These are phyloP conservation scores for Pyrenochaeta sp. DNA, from an alignment of 2,329 filamentous ascomycete genomes.

Conservation along the genomic window DNA sequence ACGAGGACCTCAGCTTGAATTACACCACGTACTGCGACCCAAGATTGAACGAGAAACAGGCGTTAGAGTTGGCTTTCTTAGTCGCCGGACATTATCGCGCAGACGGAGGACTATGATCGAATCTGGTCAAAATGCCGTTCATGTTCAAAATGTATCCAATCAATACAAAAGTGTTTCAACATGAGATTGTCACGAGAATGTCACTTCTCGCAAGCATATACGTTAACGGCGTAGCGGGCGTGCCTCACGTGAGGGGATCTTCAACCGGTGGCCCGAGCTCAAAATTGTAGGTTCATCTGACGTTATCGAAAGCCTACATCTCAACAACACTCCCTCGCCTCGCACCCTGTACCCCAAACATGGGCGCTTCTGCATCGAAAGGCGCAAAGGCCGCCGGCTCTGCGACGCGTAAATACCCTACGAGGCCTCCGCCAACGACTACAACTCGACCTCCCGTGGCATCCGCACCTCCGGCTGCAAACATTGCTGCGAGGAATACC, in stretches of 20 bases:
- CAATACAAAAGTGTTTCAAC: too few species aligned
- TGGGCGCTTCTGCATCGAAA: constrained; percentile 69
- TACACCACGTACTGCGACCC: constrained; percentile 98
- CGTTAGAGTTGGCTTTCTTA: constrained; percentile 90
- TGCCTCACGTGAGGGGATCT: constrained; percentile 8
- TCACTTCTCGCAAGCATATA: background rate
- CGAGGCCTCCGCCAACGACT: constrained; percentile 51
- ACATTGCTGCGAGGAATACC: constrained; percentile 26
- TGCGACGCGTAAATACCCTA: constrained; percentile 64
- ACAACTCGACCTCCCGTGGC: constrained; percentile 38
- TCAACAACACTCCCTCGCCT: constrained; percentile 28
- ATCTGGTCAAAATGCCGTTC: background rate
- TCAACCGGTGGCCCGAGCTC: constrained; percentile 12
- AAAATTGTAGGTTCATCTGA: constrained; percentile 23
- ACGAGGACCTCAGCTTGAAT: constrained; percentile 86
- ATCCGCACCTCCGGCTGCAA: constrained; percentile 38
- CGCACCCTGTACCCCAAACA: constrained; percentile 36
- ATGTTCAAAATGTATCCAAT: background rate
- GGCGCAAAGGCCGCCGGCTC: constrained; percentile 58
- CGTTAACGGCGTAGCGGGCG: background rate
- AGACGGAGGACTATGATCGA: constrained; percentile 36
- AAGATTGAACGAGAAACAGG: constrained; percentile 95
- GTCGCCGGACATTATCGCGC: constrained; percentile 81
- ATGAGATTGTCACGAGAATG: too few species aligned
- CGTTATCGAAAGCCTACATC: constrained; percentile 31